phyloP scores from a whole-genome alignment of 2,329 filamentous ascomycete species.

The Alternaria infectoria region DNA sequence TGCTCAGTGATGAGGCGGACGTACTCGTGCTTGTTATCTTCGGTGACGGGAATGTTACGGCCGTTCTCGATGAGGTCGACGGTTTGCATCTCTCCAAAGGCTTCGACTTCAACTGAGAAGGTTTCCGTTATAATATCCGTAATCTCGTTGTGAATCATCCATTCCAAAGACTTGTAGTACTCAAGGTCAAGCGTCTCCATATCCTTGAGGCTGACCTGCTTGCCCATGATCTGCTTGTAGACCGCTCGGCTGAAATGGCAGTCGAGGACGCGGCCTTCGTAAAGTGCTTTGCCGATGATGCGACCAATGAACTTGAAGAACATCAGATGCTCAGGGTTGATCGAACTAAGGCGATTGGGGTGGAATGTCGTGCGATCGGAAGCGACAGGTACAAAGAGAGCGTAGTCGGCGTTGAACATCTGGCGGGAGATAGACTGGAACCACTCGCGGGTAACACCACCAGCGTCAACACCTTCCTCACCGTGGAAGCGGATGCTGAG shows the following conservation, averaged over 20 bases:
- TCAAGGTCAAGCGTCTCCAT: slow-evolving; percentile 99
- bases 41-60: slow-evolving; percentile 89
- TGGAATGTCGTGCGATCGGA: slow-evolving; percentile 99
- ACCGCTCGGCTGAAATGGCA: slow-evolving; percentile 99
- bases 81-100: slow-evolving; percentile 86
- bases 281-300: slow-evolving; percentile 96
- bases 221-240: slow-evolving; percentile 96
- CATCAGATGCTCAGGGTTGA: slow-evolving; percentile 94
- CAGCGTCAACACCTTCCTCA: slow-evolving; percentile 96
- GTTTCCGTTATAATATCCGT: slow-evolving; percentile 97
- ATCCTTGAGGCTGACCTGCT: slow-evolving; percentile 95
- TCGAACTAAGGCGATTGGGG: slow-evolving; percentile 88
- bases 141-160: slow-evolving; percentile 99
- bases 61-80: slow-evolving; percentile 88
- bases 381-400: slow-evolving; percentile 93
- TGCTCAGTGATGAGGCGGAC: slow-evolving; percentile 94
- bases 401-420: slow-evolving; percentile 99
- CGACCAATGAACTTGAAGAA: slow-evolving; percentile 99
- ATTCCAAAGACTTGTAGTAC: slow-evolving; percentile 97
- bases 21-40: slow-evolving; percentile 99
- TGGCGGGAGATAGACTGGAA: slow-evolving; percentile 96
- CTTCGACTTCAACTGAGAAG: slow-evolving; percentile 92
- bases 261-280: slow-evolving; percentile 93
- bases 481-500: slow-evolving; percentile 96
- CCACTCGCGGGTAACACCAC: slow-evolving; percentile 97